Conservation (phyloP, 2,329 filamentous ascomycete genomes). For the Fusarium coffeatum region DNA sequence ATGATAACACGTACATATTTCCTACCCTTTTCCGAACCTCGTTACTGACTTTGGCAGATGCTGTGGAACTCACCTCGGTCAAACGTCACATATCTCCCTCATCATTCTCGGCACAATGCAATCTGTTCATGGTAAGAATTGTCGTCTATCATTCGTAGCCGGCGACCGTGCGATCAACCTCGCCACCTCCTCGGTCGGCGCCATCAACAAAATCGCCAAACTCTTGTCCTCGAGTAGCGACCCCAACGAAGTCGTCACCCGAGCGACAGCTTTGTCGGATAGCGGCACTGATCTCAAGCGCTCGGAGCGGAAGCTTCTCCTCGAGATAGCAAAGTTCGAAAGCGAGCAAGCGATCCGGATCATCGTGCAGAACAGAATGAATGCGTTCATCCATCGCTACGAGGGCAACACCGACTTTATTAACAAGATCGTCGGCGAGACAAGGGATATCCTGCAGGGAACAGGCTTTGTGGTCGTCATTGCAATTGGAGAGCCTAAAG, state of each 20-base stretch:
- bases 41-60: conserved; percentile 33
- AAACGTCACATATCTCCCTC: conserved; percentile 49
- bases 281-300: conserved; percentile 37
- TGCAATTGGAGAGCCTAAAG: conserved; percentile 45
- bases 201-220: conserved; percentile 41
- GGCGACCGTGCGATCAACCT: conserved; percentile 46
- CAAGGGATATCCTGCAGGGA: conserved; percentile 36
- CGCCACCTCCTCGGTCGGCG: conserved; percentile 40
- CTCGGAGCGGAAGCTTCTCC: conserved; percentile 45
- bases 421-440: conserved; percentile 44
- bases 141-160: conserved; percentile 46
- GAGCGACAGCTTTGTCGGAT: conserved; percentile 27
- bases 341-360: conserved; percentile 35
- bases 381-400: conserved; percentile 42
- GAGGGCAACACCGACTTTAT: conserved; percentile 48
- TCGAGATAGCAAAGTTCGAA: conserved; percentile 48
- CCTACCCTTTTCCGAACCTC: fast-evolving
- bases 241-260: conserved; percentile 38
- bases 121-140: conserved; percentile 49
- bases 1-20: conserved; percentile 46
- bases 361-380: conserved; percentile 27
- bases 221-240: conserved; percentile 43
- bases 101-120: conserved; percentile 47
- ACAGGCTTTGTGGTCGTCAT: conserved; percentile 38
- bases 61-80: conserved; percentile 48